phyloP scores from a whole-genome alignment of 2,329 filamentous ascomycete genomes.

The Beauveria australis region DNA sequence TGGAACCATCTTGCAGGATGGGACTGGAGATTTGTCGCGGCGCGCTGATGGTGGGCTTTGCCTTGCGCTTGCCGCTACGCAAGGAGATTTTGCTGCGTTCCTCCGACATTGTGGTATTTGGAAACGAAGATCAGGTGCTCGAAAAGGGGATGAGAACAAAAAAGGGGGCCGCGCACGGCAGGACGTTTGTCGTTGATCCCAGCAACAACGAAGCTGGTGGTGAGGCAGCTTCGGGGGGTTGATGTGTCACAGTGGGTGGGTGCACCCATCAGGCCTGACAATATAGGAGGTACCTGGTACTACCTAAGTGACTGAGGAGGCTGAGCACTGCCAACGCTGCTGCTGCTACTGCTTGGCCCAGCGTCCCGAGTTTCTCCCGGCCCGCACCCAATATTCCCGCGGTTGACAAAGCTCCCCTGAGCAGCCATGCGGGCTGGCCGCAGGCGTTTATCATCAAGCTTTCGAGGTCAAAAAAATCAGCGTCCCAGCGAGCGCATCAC shows the following conservation, averaged over 20 bases:
- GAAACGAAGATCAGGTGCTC: background rate
- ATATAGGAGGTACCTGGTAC: too few relatives aligned
- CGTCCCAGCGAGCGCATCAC: constrained; percentile 10
- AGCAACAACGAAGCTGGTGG: background rate
- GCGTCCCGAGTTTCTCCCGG: constrained; percentile 18
- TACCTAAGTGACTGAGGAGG: too few relatives aligned
- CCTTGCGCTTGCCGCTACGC: constrained; percentile 54
- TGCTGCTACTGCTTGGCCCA: background rate
- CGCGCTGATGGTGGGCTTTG: constrained; percentile 53
- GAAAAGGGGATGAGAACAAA: background rate
- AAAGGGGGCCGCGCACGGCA: background rate
- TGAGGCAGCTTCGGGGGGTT: background rate
- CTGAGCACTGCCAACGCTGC: background rate
- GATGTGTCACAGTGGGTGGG: background rate
- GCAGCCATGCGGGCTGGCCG: background rate
- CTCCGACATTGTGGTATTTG: constrained; percentile 44
- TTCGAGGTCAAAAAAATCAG: constrained; percentile 5
- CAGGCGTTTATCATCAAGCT: background rate
- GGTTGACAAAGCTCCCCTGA: constrained; percentile 11
- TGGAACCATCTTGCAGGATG: constrained; percentile 41
- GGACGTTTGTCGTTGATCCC: background rate
- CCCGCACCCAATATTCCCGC: background rate
- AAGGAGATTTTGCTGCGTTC: constrained; percentile 55
- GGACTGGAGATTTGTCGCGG: constrained; percentile 56
- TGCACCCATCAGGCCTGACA: too few relatives aligned